Conservation (phyloP, 345 rosid genomes). For the Heritiera littoralis region DNA sequence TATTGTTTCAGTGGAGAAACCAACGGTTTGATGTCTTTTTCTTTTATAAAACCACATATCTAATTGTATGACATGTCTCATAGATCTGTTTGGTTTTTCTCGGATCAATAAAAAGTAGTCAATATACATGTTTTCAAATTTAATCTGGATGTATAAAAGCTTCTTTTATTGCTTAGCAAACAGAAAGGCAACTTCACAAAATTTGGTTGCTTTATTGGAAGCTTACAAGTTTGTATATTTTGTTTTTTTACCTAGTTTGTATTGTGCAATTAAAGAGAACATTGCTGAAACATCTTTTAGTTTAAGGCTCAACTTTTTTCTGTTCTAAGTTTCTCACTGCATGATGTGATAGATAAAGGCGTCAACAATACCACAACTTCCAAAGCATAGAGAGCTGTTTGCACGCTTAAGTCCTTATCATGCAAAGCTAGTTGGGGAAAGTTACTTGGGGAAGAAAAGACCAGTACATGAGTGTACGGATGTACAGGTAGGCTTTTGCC, state of each 20-base stretch:
- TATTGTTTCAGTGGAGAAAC: neutral
- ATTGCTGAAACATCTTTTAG: neutral
- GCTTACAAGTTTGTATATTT: neutral
- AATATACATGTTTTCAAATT: neutral
- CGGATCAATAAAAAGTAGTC: neutral
- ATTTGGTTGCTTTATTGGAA: neutral
- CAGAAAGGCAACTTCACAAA: neutral
- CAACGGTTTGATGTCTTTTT: neutral
- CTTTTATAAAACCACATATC: neutral
- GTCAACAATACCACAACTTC: conserved; percentile 74
- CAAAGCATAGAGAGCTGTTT: conserved; percentile 70
- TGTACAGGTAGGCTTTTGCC: conserved; percentile 55
- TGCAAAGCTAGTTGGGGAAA: conserved; percentile 90
- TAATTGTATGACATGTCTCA: neutral
- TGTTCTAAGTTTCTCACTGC: conserved; percentile 13
- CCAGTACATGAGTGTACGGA: conserved; percentile 85
- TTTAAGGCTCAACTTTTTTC: neutral
- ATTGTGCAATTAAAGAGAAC: neutral
- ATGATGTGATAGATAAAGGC: conserved; percentile 61
- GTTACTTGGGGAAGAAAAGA: conserved; percentile 82
- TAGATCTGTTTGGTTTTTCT: conserved; percentile 10
- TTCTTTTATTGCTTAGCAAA: neutral
- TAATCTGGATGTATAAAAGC: neutral
- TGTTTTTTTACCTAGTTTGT: neutral
- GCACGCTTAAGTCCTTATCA: conserved; percentile 71